Evolutionary conservation across 257 asterid species (phyloP), one percentile per base, ranked within the genome.

Genomic region (Leptodermis oblonga): DNA sequence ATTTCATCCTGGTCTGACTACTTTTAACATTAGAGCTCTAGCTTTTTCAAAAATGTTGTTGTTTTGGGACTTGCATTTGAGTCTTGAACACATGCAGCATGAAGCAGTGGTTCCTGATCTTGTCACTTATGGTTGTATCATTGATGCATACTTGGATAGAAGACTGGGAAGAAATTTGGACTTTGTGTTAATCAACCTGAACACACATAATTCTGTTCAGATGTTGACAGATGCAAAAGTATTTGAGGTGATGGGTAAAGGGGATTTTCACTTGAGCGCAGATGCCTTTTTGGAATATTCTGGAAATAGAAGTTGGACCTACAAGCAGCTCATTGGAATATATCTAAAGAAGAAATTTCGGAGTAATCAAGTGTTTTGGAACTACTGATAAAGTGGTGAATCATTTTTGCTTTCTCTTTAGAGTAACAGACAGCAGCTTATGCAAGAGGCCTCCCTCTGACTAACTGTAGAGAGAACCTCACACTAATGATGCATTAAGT

Each of bases 11-110:
- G 97, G 89, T 77, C 77, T 87, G 41, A 73, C 82, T n/a, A 87
- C 99, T 37, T 93, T 93, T 67, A 91, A 91, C 62, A 87, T 94
- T 62, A 76, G 97, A 70, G 63, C 84, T 54, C 82, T 91, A 59
- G 97, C 99, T 5, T 91, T 94, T 84, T 89, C 96, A 15, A 87
- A 84, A 73, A 94, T 94, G 99, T 84, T 90, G 64, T 76, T 94
- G 74, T 76, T 91, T 34, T 91, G 95, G 96, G 97, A 94, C 82
- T 78, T 94, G 75, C 95, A 94, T 74, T 73, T 94, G 81, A 87
- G 95, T 81, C 88, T 94, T 45, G 95, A 91, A 67, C 99, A 91
- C 67, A 94, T 94, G 97, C 87, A 78, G 68, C 93, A 89, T 74
- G 85, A 76, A 68, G 83, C 74, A 13, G 89, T 94, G 43, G 80